phyloP scores from a whole-genome alignment of 768 basidiomycete species.

The Calocera cornea region DNA sequence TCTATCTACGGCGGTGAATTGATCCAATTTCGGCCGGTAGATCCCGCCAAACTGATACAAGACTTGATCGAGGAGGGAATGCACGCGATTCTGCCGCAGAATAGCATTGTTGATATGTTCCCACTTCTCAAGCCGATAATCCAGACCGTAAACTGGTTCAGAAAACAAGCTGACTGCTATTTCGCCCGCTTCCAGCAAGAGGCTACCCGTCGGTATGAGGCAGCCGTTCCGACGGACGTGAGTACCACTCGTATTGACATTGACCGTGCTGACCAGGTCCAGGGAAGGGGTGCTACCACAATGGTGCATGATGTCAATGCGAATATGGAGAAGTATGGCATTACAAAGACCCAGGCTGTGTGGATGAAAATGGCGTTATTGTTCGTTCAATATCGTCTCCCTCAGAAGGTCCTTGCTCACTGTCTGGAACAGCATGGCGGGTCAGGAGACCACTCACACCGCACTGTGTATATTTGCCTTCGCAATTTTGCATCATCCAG shows the following conservation, averaged over 20 bases:
- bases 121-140: neutral
- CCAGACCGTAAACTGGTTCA: neutral
- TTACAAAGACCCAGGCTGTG: neutral
- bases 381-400: neutral
- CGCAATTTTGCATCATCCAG: constrained; percentile 41
- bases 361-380: neutral
- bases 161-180: neutral
- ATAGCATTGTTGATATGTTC: neutral
- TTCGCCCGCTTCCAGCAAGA: neutral
- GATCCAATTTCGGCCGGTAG: neutral
- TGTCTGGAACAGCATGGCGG: neutral
- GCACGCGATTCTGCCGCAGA: neutral
- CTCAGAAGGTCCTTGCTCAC: neutral
- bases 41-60: neutral
- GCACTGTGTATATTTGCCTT: constrained; percentile 38
- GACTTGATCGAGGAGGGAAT: neutral
- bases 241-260: neutral
- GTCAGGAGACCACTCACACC: constrained; percentile 12
- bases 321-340: neutral
- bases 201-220: neutral
- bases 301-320: neutral
- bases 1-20: neutral
- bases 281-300: neutral
- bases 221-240: neutral
- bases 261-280: neutral